These are phyloP conservation scores for Candida buenavistaensis DNA, from an alignment of 1,139 yeast species.

Conservation along the genomic window DNA sequence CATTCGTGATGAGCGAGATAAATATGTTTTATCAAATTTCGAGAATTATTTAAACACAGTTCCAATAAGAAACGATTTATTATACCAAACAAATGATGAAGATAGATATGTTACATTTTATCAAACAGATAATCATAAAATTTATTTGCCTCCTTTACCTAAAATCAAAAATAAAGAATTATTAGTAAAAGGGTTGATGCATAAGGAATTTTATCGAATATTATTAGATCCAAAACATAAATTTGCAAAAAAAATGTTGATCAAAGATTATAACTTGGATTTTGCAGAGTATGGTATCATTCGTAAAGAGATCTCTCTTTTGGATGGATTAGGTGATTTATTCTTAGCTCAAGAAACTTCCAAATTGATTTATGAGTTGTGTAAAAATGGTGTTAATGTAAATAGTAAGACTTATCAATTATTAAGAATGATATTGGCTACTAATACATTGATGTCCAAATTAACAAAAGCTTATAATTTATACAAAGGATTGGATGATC, in stretches of 20 bases:
- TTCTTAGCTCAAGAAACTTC: constrained; percentile 42
- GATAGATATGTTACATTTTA: constrained; percentile 23
- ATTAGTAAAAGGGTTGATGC: constrained; percentile 40
- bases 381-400: constrained; percentile 12
- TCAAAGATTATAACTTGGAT: constrained; percentile 17
- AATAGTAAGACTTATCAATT: constrained; percentile 27
- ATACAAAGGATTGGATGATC: constrained; percentile 37
- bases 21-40: constrained; percentile 15
- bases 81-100: constrained; percentile 6
- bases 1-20: constrained; percentile 14
- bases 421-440: constrained; percentile 37
- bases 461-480: constrained; percentile 39
- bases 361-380: constrained; percentile 32
- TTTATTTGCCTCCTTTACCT: constrained; percentile 39
- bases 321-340: constrained; percentile 48
- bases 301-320: constrained; percentile 40
- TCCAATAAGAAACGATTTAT: constrained; percentile 12
- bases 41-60: constrained; percentile 26
- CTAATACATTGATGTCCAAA: constrained; percentile 41
- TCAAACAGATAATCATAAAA: constrained; percentile 23
- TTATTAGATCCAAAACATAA: constrained; percentile 31
- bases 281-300: constrained; percentile 24
- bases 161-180: constrained; percentile 29
- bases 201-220: constrained; percentile 40
- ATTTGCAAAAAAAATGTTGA: constrained; percentile 25